Conservation (phyloP, 306 rosid genomes). For the Acacia acuminata region DNA sequence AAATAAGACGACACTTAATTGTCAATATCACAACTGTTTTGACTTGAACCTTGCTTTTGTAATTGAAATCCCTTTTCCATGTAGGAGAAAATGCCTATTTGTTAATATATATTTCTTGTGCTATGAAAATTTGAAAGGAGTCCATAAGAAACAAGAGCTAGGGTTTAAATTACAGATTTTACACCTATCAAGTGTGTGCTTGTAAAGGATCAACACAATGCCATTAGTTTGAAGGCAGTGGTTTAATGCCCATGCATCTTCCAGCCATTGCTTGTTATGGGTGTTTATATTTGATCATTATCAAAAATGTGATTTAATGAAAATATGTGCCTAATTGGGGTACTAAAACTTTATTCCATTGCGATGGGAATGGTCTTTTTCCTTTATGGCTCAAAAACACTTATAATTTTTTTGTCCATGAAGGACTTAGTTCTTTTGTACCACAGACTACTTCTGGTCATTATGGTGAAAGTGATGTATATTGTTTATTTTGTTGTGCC, state of each 20-base stretch:
- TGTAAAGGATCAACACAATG: neutral
- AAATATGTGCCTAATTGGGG: neutral
- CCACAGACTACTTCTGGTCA: neutral
- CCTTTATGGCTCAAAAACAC: neutral
- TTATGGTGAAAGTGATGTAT: conserved; percentile 23
- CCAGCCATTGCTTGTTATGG: neutral
- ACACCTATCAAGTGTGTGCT: neutral
- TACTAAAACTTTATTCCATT: neutral
- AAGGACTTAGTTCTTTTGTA: conserved; percentile 2
- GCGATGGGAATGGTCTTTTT: neutral
- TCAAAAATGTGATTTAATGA: neutral
- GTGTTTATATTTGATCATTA: neutral
- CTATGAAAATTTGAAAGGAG: neutral
- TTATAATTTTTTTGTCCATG: neutral
- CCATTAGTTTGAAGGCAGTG: neutral
- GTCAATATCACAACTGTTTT: neutral
- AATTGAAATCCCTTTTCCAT: neutral
- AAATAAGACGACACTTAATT: neutral
- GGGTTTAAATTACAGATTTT: neutral
- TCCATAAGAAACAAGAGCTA: neutral
- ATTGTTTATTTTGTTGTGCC: too few species aligned
- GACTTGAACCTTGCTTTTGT: neutral
- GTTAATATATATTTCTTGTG: neutral
- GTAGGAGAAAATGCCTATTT: neutral
- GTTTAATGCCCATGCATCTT: neutral